A percentile compares a stretch with the other conserved stretches of the same genome.
Conservation (phyloP, 2,329 filamentous ascomycete species). For the Sodiomyces alkalinus region DNA sequence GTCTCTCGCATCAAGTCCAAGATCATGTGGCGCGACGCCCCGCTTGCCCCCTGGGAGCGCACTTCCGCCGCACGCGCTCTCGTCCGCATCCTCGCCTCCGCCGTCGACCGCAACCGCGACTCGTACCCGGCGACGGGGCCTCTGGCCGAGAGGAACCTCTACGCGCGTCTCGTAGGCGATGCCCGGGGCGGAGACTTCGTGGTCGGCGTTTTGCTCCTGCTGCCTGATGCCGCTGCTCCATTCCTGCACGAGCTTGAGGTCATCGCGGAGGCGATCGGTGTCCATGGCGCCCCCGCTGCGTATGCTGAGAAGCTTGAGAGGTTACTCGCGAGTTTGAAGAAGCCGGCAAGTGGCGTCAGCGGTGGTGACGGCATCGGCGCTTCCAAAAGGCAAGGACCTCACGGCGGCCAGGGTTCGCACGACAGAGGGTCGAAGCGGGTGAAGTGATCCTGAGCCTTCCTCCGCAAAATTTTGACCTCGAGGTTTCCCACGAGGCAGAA, state of each 20-base stretch:
- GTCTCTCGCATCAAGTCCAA: constrained; percentile 25
- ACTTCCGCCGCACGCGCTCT: constrained; percentile 30
- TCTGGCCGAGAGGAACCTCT: constrained; percentile 26
- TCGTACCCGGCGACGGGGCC: constrained; percentile 13
- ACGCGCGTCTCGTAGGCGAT: constrained; percentile 30
- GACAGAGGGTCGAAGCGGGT: constrained; percentile 17
- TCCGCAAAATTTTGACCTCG: too few relatives aligned
- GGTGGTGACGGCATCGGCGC: constrained; percentile 10
- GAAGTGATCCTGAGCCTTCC: constrained; percentile 12
- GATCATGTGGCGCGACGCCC: constrained; percentile 21
- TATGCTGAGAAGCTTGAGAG: constrained; percentile 20
- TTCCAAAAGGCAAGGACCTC: constrained; percentile 15
- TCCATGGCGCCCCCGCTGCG: constrained; percentile 17
- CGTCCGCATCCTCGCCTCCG: constrained; percentile 28
- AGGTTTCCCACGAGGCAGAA: too few relatives aligned
- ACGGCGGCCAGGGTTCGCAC: constrained; percentile 8
- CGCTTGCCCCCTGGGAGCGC: constrained; percentile 22
- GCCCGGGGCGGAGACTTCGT: constrained; percentile 25
- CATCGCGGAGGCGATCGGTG: constrained; percentile 16
- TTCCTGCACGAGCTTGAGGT: constrained; percentile 23
- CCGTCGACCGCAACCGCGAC: constrained; percentile 25
- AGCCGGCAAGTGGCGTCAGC: constrained; percentile 7
- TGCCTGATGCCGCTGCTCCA: constrained; percentile 28
- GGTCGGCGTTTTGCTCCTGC: constrained; percentile 24
- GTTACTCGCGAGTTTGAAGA: constrained; percentile 16